Evolutionary conservation across 2,329 filamentous ascomycete species (phyloP), one percentile per base, ranked within the genome.

Genomic region (Alternaria solani): DNA sequence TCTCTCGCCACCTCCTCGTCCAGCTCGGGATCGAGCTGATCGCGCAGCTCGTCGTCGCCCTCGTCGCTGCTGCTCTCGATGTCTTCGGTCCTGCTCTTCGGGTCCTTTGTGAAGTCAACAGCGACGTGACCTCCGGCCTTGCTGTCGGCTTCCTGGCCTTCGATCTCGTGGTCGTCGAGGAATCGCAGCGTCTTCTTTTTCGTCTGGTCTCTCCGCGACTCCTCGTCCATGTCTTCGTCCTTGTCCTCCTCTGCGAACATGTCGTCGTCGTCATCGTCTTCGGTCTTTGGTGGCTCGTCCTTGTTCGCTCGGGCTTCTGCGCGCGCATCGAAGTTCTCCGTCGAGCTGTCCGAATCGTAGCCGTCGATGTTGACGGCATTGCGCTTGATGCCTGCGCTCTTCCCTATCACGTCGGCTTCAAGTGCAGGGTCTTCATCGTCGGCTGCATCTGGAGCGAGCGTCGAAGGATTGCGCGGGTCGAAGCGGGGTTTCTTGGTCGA

Each of bases 321-420:
- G 52, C 91, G 87, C 32, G 86, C 86, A 68, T 95, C 87, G 77
- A 97, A 96, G 44, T 91, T 93, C 75, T 98, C 95, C 66, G 96
- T 94, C 53, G 94, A 96, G 58, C 86, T 88, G 79, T 99, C 95
- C 9, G 91, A 95, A 69, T 98, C 94, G 81, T 98, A 99, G 51
- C 95, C 95, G 74, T 98, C 95, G 41, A 99, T 88, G 73, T 98
- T 97, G 56, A 99, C 92, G 0, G 94, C 95, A 68, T 94, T 94
- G 64, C 95, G 92, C 78, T 97, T 97, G 0, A 93, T 92, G 41
- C 87, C 86, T 1, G 87, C 87, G 18, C 88, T 85, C 53, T 86
- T 86, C 16, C 94, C 93, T 66, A 98, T 97, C 39, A 97, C 94
- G 75, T 98, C 95, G 23, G 94, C 93, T 51, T 96, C 92, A 8